A percentile compares a stretch with the other conserved stretches of the same genome.
Conservation (phyloP, 306 rosid genomes). For the apple (Malus domestica) region DNA sequence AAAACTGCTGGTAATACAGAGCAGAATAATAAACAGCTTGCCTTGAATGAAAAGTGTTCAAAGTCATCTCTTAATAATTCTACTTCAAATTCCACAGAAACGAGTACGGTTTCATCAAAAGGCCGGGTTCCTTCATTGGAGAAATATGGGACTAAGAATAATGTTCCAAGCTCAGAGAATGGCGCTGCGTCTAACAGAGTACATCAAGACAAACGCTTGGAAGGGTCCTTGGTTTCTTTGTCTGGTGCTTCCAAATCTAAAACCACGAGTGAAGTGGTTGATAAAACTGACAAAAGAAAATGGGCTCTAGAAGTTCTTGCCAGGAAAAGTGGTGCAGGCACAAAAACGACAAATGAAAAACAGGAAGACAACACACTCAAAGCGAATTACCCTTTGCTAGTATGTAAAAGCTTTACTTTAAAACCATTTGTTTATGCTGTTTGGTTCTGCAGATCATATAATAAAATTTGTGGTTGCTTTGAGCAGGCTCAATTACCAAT, state of each 20-base stretch:
- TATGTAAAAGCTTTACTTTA: slow-evolving; percentile 37
- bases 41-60: slow-evolving; percentile 27
- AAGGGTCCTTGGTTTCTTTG: slow-evolving; percentile 32
- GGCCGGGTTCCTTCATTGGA: slow-evolving; percentile 29
- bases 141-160: slow-evolving; percentile 34
- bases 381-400: slow-evolving; percentile 83
- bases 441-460: slow-evolving; percentile 14
- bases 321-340: slow-evolving; percentile 54
- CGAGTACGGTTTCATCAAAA: slow-evolving; percentile 35
- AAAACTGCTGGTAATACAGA: slow-evolving; percentile 43
- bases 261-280: slow-evolving; percentile 30
- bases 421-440: slow-evolving; percentile 11
- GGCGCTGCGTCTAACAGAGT: slow-evolving; percentile 40
- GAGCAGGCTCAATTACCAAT: slow-evolving; percentile 83
- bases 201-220: slow-evolving; percentile 27
- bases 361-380: slow-evolving; percentile 57
- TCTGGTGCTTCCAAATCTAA: slow-evolving; percentile 40
- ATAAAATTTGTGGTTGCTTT: slow-evolving; percentile 32
- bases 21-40: slow-evolving; percentile 35
- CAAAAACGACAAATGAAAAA: slow-evolving; percentile 34
- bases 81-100: slow-evolving; percentile 29
- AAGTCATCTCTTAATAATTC: slow-evolving; percentile 26
- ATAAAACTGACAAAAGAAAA: slow-evolving; percentile 71
- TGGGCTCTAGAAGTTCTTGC: slow-evolving; percentile 97
- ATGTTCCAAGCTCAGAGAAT: slow-evolving; percentile 26